These are phyloP conservation scores for Candida neerlandica DNA, from an alignment of 1,139 yeast species.

Conservation along the genomic window DNA sequence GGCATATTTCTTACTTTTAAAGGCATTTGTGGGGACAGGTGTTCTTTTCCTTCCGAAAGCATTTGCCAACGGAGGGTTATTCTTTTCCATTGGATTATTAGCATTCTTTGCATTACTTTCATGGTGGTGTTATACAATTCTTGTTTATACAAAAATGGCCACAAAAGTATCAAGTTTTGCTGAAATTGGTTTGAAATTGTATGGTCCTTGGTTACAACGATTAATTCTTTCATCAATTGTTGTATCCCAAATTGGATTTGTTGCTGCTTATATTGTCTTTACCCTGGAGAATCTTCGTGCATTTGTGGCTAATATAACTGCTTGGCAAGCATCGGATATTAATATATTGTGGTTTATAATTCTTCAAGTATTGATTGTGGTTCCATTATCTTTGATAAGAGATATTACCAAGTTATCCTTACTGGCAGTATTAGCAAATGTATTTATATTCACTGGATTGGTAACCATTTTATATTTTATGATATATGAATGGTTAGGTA, in stretches of 20 bases:
- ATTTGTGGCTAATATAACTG: constrained; percentile 52
- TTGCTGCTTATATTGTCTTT: constrained; percentile 92
- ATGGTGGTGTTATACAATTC: constrained; percentile 80
- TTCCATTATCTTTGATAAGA: constrained; percentile 84
- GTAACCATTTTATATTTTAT: constrained; percentile 78
- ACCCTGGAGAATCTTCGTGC: constrained; percentile 85
- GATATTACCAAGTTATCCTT: constrained; percentile 86
- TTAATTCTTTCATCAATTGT: constrained; percentile 77
- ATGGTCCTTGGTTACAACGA: constrained; percentile 69
- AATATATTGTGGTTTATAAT: constrained; percentile 53
- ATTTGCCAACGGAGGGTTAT: constrained; percentile 84
- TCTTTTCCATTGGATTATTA: constrained; percentile 67
- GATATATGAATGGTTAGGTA: constrained; percentile 49
- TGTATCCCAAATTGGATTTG: constrained; percentile 89
- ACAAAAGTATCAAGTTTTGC: constrained; percentile 79
- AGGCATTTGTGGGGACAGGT: constrained; percentile 98
- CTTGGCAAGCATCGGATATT: constrained; percentile 30
- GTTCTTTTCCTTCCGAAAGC: constrained; percentile 90
- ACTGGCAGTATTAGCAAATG: constrained; percentile 86
- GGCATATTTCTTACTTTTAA: constrained; percentile 65
- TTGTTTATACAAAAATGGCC: constrained; percentile 62
- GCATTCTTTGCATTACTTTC: constrained; percentile 74
- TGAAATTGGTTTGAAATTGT: constrained; percentile 77
- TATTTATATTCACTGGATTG: constrained; percentile 83
- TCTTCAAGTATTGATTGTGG: constrained; percentile 65